Base-by-base conservation (phyloP, 2,329 filamentous ascomycete species). In the Clarireedia homoeocarpa region DNA sequence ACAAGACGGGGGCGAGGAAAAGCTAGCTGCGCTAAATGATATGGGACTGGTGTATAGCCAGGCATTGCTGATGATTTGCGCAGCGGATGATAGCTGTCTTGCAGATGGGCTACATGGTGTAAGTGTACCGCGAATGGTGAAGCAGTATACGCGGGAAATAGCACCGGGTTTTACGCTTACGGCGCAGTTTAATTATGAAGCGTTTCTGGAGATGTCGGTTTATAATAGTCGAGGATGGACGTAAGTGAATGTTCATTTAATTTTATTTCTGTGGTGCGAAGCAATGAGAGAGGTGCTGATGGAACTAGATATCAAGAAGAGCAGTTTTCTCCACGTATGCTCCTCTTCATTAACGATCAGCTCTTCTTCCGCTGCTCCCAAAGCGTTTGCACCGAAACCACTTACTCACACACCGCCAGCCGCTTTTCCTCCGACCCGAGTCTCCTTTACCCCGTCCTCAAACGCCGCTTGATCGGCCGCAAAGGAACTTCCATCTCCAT, bases 321-420 rank as follows among this genome's bases (percentile, higher is more conserved):
- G 12, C 47, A 39, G 6, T 47, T 59, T 17, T 59, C 57, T 6
- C 34, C 30, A 27, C 47, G 57, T 34, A 26, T 51, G 20, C 27
- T 59, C 7, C 36, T 59, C 2, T 59, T 59, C 34, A 40, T 42
- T 23, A 46, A 59, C 34, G 40, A 57, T 23, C 48, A 51, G 30
- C 15, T 56, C 36, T 50, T 27, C n/a, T 54, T 51, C 34, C 51
- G 39, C 39, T 57, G 55, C n/a, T 34, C 26, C 15, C 47, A 40
- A 34, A 5, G 23, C 7, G 20, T 54, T 2, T 57, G 55, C 17
- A 48, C 17, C 27, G 55, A 57, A 46, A 38, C 26, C 30, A 36
- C 49, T 47, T 15, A 39, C 17, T 52, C 50, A 20, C 26, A 44
- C 26, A 45, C 39, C 14, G 3, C 5, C 26, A 44, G 17, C 2